These are phyloP conservation scores for Adansonia grandidieri DNA, from an alignment of 441 rosid genomes.

Conservation along the genomic window DNA sequence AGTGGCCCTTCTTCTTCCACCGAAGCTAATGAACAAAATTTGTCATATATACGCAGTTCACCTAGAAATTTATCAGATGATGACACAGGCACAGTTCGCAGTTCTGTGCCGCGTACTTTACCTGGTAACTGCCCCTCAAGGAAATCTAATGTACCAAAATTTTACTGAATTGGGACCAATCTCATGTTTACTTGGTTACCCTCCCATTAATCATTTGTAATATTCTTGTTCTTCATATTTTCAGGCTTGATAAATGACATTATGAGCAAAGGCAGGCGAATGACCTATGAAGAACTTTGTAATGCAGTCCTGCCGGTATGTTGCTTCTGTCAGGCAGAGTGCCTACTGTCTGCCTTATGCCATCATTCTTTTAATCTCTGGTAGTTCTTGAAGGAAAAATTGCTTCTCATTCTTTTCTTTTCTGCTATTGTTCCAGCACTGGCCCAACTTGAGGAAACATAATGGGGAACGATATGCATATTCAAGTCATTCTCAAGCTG, in stretches of 20 bases:
- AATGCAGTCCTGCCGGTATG: constrained; percentile 91
- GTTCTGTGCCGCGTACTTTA: constrained; percentile 72
- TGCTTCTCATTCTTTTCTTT: constrained; percentile 19
- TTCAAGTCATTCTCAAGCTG: constrained; percentile 97
- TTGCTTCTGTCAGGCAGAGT: constrained; percentile 25
- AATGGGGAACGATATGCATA: constrained; percentile 98
- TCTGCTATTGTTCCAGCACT: constrained; percentile 63
- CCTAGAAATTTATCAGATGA: constrained; percentile 76
- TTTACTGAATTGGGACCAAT: constrained; percentile 10
- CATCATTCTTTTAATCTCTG: constrained; percentile 16
- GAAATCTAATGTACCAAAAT: constrained; percentile 10
- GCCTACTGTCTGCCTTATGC: constrained; percentile 13
- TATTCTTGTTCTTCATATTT: constrained; percentile 7
- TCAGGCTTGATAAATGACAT: constrained; percentile 86
- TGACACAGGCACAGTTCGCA: constrained; percentile 56
- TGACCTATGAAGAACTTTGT: constrained; percentile 94
- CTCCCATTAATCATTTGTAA: constrained; percentile 14
- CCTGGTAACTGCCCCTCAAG: constrained; percentile 52
- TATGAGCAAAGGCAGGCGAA: constrained; percentile 91
- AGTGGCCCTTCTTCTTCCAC: constrained; percentile 79
- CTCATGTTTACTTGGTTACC: background rate
- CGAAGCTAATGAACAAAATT: constrained; percentile 63
- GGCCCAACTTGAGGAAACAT: constrained; percentile 96
- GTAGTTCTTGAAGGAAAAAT: constrained; percentile 12
- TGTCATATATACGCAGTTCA: constrained; percentile 60